Evolutionary conservation across 2,329 filamentous ascomycete species (phyloP).

Genomic region (Diaporthe sp.): DNA sequence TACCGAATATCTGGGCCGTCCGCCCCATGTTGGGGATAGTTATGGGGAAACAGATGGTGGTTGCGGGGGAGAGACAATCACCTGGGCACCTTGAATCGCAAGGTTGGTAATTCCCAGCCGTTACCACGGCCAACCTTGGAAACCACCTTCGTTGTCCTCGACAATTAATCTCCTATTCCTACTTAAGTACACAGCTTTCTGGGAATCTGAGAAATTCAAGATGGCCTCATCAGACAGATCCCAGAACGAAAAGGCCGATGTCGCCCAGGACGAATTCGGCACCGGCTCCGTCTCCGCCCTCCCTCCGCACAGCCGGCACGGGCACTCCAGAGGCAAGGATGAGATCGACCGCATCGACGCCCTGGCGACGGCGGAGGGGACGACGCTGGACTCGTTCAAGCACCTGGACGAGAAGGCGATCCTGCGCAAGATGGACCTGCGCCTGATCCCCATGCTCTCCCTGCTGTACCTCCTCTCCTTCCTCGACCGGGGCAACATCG

Average conservation of each 20-base stretch:
- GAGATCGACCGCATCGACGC: constrained; percentile 42
- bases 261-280: constrained; percentile 35
- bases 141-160: background rate
- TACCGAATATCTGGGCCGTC: constrained; percentile 23
- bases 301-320: background rate
- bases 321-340: constrained; percentile 11
- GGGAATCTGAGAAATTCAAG: background rate
- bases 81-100: background rate
- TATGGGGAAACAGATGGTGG: background rate
- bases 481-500: constrained; percentile 75
- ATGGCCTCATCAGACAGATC: constrained; percentile 18
- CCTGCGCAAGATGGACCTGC: constrained; percentile 69
- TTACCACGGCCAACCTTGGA: background rate
- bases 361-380: constrained; percentile 38
- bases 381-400: constrained; percentile 46
- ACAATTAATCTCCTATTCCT: background rate
- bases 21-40: background rate
- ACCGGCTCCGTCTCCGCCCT: background rate
- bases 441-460: constrained; percentile 73
- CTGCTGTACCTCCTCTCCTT: constrained; percentile 78
- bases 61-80: constrained; percentile 11
- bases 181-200: no score
- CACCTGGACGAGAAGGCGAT: constrained; percentile 70
- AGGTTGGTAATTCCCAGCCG: background rate
- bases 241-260: constrained; percentile 31